Percentiles rank a stretch among this genome's conserved stretches.
phyloP scores from a whole-genome alignment of 176 grass and related monocot genomes.

The Oryza punctata region DNA sequence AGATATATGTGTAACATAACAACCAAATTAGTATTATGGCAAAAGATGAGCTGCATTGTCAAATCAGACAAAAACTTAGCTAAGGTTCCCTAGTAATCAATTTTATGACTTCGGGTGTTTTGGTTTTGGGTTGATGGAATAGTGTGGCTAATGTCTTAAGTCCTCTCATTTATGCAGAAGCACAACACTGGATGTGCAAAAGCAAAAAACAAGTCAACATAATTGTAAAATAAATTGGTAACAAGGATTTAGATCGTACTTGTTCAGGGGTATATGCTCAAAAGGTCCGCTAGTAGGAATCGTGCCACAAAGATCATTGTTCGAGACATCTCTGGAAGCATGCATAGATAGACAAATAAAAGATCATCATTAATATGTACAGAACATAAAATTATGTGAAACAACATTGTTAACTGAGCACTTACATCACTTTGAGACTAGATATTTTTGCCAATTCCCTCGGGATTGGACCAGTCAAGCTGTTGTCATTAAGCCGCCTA shows the following conservation, averaged over 20 bases:
- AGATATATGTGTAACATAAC: neutral
- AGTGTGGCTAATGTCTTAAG: neutral
- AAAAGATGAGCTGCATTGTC: neutral
- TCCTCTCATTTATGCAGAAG: constrained; percentile 5
- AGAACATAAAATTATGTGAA: neutral
- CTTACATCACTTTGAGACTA: constrained; percentile 82
- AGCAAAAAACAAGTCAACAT: neutral
- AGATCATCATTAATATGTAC: constrained; percentile 30
- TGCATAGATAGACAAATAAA: constrained; percentile 10
- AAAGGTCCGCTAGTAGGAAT: constrained; percentile 82
- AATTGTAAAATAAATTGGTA: neutral
- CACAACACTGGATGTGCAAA: constrained; percentile 13
- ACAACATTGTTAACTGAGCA: constrained; percentile 12
- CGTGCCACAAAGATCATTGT: constrained; percentile 76
- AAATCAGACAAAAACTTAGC: neutral
- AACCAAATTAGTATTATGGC: neutral
- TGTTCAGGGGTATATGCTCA: constrained; percentile 66
- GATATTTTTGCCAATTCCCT: constrained; percentile 59
- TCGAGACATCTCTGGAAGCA: constrained; percentile 70
- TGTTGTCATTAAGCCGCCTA: constrained; percentile 71
- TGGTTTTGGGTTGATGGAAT: neutral
- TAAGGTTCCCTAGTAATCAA: neutral
- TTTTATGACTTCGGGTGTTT: neutral
- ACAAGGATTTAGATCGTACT: constrained; percentile 41
- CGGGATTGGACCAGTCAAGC: constrained; percentile 62